phyloP scores from a whole-genome alignment of 176 grass and related monocot genomes.

The Chrysopogon serrulatus region DNA sequence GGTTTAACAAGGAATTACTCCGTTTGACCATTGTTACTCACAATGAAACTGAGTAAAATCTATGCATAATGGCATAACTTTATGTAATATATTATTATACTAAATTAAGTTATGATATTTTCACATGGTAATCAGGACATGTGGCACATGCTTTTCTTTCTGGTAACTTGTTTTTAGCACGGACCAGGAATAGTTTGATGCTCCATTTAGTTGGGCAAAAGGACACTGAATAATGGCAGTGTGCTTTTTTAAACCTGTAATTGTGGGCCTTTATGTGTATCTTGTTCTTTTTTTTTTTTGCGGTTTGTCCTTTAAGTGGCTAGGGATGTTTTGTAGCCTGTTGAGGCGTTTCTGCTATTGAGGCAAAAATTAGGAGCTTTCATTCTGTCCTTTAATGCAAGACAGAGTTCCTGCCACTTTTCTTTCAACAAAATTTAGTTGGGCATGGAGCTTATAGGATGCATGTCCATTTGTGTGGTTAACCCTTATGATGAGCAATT shows the following conservation, averaged over 20 bases:
- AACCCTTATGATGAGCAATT: slow-evolving; percentile 7
- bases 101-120: background rate
- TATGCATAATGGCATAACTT: background rate
- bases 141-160: background rate
- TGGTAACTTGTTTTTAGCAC: background rate
- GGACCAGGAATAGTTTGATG: background rate
- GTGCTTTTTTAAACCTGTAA: background rate
- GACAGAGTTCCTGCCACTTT: background rate
- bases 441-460: background rate
- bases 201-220: background rate
- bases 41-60: background rate
- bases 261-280: background rate
- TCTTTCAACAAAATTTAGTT: background rate
- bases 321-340: background rate
- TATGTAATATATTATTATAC: background rate
- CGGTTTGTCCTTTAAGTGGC: background rate
- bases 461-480: background rate
- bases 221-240: background rate
- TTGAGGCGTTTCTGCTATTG: background rate
- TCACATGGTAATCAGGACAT: background rate
- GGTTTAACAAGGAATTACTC: background rate
- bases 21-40: background rate
- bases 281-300: background rate
- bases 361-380: background rate
- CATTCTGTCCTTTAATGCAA: background rate